Conservation (phyloP, 75 land plant genomes). For the Pinus taeda region DNA sequence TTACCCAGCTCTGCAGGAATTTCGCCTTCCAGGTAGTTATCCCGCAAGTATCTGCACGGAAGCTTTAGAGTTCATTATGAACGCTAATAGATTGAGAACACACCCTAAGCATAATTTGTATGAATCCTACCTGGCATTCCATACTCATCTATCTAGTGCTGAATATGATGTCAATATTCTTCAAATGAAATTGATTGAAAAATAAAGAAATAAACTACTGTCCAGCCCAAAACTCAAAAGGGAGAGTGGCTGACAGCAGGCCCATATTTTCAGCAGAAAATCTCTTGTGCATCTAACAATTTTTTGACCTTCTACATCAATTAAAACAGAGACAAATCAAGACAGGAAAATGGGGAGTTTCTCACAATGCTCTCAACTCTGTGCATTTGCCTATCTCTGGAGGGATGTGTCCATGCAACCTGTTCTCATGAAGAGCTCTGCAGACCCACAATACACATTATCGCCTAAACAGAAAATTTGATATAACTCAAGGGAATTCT, state of each 20-base stretch:
- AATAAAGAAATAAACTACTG: not conserved
- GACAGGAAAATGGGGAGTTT: not conserved
- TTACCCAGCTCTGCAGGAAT: slow-evolving; percentile 65
- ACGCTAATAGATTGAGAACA: not conserved
- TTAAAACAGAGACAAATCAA: slow-evolving; percentile 1
- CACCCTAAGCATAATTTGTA: not conserved
- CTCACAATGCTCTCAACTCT: slow-evolving; percentile 82
- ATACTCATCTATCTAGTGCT: not conserved
- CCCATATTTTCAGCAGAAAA: not conserved
- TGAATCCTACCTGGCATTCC: not conserved
- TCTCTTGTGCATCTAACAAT: not conserved
- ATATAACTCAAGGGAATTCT: not conserved
- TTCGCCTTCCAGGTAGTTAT: slow-evolving; percentile 63
- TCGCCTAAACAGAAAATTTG: not conserved
- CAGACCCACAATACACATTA: not conserved
- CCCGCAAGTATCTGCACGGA: slow-evolving; percentile 56
- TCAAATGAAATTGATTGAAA: not conserved
- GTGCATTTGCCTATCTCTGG: slow-evolving; percentile 69
- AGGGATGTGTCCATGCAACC: slow-evolving; percentile 76
- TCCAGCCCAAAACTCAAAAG: not conserved
- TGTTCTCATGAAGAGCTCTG: slow-evolving; percentile 88
- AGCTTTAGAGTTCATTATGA: not conserved
- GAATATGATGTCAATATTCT: not conserved
- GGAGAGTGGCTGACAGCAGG: not conserved
- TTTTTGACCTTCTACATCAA: not conserved